Evolutionary conservation across 352 stramenopile genomes (phyloP).

Genomic region (Thraustochytrium sp.): DNA sequence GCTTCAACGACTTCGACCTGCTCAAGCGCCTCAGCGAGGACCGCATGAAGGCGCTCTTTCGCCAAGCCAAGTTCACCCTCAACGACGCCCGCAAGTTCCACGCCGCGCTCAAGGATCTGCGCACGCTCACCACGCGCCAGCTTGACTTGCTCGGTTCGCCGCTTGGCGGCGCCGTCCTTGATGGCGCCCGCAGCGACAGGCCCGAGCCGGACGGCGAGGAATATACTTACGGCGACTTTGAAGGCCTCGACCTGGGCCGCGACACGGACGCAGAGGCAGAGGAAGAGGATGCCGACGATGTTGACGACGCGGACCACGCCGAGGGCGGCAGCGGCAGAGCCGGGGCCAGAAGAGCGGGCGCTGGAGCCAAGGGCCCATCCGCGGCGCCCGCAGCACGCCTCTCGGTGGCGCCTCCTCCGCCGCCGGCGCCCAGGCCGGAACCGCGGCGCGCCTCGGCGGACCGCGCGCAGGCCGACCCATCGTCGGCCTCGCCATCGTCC

Average conservation of each 20-base stretch:
- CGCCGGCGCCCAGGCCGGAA: too few relatives aligned
- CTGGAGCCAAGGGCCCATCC: too few relatives aligned
- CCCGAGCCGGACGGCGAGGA: background rate
- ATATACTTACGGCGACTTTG: too few relatives aligned
- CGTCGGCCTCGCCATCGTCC: background rate
- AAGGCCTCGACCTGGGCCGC: too few relatives aligned
- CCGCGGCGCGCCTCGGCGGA: too few relatives aligned
- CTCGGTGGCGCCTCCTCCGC: too few relatives aligned
- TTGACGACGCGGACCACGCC: too few relatives aligned
- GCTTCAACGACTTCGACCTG: background rate
- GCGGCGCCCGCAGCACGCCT: background rate
- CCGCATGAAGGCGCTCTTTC: constrained; percentile 24
- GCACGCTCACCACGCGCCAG: background rate
- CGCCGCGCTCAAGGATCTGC: background rate
- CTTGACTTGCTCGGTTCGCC: background rate
- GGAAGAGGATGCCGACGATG: too few relatives aligned
- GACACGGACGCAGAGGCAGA: too few relatives aligned
- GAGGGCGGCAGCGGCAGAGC: too few relatives aligned
- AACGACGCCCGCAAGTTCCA: constrained; percentile 19
- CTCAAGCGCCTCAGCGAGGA: background rate
- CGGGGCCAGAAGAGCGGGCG: too few relatives aligned
- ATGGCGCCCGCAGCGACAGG: background rate
- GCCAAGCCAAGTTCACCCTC: background rate
- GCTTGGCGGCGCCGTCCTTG: background rate
- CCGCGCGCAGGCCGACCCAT: too few relatives aligned